Base-by-base conservation (phyloP, 495 filamentous ascomycete genomes). In the Neurospora tetrasperma region DNA sequence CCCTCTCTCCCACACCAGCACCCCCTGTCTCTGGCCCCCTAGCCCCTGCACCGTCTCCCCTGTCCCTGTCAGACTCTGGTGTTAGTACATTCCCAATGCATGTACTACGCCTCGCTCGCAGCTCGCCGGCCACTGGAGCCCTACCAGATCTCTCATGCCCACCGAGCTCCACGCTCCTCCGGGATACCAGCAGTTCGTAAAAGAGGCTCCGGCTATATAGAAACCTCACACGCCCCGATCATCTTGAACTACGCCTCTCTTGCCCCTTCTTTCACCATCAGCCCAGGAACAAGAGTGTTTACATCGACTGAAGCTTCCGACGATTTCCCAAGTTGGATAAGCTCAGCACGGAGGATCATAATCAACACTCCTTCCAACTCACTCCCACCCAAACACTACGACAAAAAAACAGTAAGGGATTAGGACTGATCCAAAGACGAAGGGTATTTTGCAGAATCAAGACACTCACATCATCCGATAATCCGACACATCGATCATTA, bases 141-240 rank as follows among this genome's bases (percentile, higher is more conserved):
- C 74, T 76, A 75, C 74, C 46, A 72, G 75, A 79, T 78, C 79
- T 78, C 78, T 78, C 78, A 74, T 73, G 71, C 78, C 78, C 79
- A 80, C 79, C 75, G 54, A 80, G 76, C 46, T n/a, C 72, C 71
- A 27, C 54, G 54, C 73, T 74, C 72, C 72, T 73, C 71, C 69
- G 72, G 78, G 76, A 78, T 74, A 66, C 12, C 14, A 66, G 54
- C 54, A 66, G 79, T 70, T 46, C 66, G 42, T 71, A 62, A 71
- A 62, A 71, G 71, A 72, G 75, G 54, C 54, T 66, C 54, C 54
- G 54, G 35, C 71, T 80, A 80, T 80, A 77, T 80, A 79, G 76
- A 79, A 80, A 76, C 78, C 76, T 78, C 78, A 76, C 71, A 42
- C 74, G 76, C 75, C 71, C 76, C 72, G 54, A 66, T 66, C 54